Percentiles rank a stretch among this genome's conserved stretches.
Evolutionary conservation across 495 filamentous ascomycete genomes (phyloP).

Genomic region (Glonium stellatum): DNA sequence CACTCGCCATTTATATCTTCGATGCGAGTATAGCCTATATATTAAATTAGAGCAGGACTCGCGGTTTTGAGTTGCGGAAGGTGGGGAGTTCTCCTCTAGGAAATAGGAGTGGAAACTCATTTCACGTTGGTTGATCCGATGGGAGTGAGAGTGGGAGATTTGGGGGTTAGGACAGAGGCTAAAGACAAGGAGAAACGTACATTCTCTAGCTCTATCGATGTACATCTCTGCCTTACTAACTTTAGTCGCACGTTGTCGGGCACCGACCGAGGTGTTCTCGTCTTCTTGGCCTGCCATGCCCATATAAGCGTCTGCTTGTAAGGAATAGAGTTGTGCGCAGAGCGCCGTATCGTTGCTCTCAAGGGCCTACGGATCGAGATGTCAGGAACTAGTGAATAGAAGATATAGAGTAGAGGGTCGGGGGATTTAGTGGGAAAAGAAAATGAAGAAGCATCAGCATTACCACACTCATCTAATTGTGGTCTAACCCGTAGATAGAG

Average conservation of each 20-base stretch:
- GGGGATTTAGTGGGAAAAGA: too few relatives aligned
- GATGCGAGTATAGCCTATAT: conserved; percentile 58
- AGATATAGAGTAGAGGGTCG: neutral
- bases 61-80: neutral
- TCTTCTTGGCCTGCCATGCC: conserved; percentile 60
- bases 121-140: neutral
- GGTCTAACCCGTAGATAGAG: too few relatives aligned
- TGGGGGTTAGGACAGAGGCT: neutral
- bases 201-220: conserved; percentile 23
- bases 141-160: neutral
- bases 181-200: conserved; percentile 17
- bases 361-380: conserved; percentile 41
- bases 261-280: conserved; percentile 15
- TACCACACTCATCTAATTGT: too few relatives aligned
- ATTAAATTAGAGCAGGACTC: too few relatives aligned
- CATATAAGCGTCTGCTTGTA: conserved; percentile 78
- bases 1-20: conserved; percentile 70
- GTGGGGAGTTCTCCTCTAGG: neutral
- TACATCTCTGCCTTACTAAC: conserved; percentile 24
- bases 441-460: too few relatives aligned
- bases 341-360: conserved; percentile 64
- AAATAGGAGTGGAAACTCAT: neutral
- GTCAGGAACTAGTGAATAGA: neutral
- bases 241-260: conserved; percentile 18
- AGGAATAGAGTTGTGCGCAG: conserved; percentile 60